phyloP scores from a whole-genome alignment of 2,329 filamentous ascomycete genomes.

The Pyrenophora teres region DNA sequence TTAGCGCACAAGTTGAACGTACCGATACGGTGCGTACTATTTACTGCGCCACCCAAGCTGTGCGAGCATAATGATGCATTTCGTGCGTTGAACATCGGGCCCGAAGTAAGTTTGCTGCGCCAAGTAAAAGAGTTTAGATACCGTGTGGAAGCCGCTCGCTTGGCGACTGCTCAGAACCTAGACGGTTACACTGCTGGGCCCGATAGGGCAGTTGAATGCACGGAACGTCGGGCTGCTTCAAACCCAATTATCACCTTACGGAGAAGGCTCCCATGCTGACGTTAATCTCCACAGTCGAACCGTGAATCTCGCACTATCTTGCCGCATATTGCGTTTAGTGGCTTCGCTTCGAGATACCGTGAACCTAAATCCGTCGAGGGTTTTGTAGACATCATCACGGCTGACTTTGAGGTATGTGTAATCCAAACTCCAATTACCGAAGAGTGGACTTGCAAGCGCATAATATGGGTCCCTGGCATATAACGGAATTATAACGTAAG shows the following conservation, averaged over 20 bases:
- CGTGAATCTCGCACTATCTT: slow-evolving; percentile 77
- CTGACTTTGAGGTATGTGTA: slow-evolving; percentile 69
- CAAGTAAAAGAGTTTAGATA: slow-evolving; percentile 9
- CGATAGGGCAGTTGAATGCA: too few species aligned
- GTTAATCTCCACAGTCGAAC: slow-evolving; percentile 63
- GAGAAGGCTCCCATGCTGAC: slow-evolving; percentile 23
- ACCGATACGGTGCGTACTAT: slow-evolving; percentile 83
- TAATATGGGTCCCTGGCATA: too few species aligned
- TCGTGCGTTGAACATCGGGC: slow-evolving; percentile 63
- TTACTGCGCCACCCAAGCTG: slow-evolving; percentile 72
- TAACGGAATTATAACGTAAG: background rate
- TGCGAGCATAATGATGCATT: slow-evolving; percentile 88
- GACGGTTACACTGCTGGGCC: slow-evolving; percentile 7
- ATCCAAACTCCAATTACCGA: slow-evolving; percentile 1
- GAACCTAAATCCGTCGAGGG: slow-evolving; percentile 76
- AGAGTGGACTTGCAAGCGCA: too few species aligned
- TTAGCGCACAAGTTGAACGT: slow-evolving; percentile 72
- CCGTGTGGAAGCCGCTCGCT: slow-evolving; percentile 2
- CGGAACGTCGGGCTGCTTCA: too few species aligned
- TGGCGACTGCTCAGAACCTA: slow-evolving; percentile 6
- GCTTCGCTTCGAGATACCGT: slow-evolving; percentile 74
- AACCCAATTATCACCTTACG: background rate
- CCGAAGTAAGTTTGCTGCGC: slow-evolving; percentile 39
- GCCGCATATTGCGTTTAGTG: slow-evolving; percentile 78
- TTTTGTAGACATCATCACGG: slow-evolving; percentile 75